phyloP scores from a whole-genome alignment of 2,329 filamentous ascomycete species.

The Aspergillus sp. region DNA sequence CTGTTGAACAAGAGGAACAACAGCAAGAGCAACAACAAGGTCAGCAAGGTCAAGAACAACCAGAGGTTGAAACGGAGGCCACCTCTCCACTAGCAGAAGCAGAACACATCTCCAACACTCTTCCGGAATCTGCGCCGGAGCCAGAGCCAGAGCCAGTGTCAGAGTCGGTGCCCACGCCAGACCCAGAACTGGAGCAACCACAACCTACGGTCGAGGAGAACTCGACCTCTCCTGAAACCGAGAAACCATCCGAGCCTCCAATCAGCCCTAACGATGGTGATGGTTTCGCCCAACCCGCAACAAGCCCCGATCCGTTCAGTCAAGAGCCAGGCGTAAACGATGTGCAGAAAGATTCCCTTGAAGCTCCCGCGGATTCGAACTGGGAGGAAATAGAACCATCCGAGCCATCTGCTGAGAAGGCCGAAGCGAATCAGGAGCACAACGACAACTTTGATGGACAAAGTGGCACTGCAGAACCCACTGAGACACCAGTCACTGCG shows the following conservation, averaged over 20 bases:
- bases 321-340: slow-evolving; percentile 21
- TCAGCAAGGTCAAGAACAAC: neutral
- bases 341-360: slow-evolving; percentile 15
- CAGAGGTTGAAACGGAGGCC: slow-evolving; percentile 4
- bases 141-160: slow-evolving; percentile 6
- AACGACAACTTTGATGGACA: slow-evolving; percentile 8
- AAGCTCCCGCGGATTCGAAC: slow-evolving; percentile 12
- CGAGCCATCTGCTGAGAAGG: slow-evolving; percentile 9
- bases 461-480: slow-evolving; percentile 9
- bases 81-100: slow-evolving; percentile 9
- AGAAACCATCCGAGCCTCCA: slow-evolving; percentile 9
- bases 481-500: slow-evolving; percentile 23
- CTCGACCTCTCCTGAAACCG: slow-evolving; percentile 13
- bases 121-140: slow-evolving; percentile 6
- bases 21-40: slow-evolving; percentile 14
- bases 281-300: slow-evolving; percentile 9
- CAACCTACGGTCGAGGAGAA: slow-evolving; percentile 16
- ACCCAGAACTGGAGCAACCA: slow-evolving; percentile 19
- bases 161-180: slow-evolving; percentile 11
- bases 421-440: slow-evolving; percentile 10
- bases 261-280: slow-evolving; percentile 13
- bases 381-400: slow-evolving; percentile 12
- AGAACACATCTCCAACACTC: neutral
- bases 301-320: slow-evolving; percentile 10
- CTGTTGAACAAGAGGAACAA: slow-evolving; percentile 22